Conservation (phyloP, 257 asterid genomes). For the Penstemon eatonii region DNA sequence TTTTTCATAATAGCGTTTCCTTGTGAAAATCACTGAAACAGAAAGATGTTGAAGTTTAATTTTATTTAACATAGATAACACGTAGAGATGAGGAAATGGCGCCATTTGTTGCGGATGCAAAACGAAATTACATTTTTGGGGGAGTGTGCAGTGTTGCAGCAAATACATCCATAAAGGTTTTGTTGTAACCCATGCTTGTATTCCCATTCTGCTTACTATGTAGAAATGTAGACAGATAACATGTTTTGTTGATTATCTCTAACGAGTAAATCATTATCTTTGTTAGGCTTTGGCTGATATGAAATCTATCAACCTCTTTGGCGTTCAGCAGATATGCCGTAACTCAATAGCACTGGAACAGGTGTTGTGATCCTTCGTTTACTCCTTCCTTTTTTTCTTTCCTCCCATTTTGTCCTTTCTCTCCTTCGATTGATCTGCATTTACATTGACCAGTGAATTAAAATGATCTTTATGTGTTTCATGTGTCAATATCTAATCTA, state of each 20-base stretch:
- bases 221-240: constrained; percentile 12
- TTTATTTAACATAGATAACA: constrained; percentile 62
- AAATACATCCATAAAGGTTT: constrained; percentile 76
- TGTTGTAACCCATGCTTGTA: constrained; percentile 32
- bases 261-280: constrained; percentile 23
- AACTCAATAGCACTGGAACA: constrained; percentile 97
- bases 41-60: constrained; percentile 11
- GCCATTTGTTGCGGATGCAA: constrained; percentile 79
- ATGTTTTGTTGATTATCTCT: constrained; percentile 19
- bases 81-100: constrained; percentile 98
- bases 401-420: constrained; percentile 14
- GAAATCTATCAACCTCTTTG: constrained; percentile 93
- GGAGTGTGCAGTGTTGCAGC: constrained; percentile 90
- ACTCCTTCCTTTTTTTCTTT: constrained; percentile 6
- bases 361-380: constrained; percentile 44
- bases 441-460: neutral
- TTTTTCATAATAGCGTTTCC: constrained; percentile 19
- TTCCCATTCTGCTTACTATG: constrained; percentile 23
- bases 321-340: constrained; percentile 98
- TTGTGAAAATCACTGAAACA: constrained; percentile 18
- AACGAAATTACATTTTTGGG: constrained; percentile 91
- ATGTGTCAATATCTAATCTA: constrained; percentile 7
- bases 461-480: neutral
- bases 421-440: constrained; percentile 11
- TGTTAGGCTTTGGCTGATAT: constrained; percentile 88